Percentiles rank a stretch among this genome's conserved stretches.
phyloP scores from a whole-genome alignment of 2,329 filamentous ascomycete genomes.

The Colletotrichum gigasporum region DNA sequence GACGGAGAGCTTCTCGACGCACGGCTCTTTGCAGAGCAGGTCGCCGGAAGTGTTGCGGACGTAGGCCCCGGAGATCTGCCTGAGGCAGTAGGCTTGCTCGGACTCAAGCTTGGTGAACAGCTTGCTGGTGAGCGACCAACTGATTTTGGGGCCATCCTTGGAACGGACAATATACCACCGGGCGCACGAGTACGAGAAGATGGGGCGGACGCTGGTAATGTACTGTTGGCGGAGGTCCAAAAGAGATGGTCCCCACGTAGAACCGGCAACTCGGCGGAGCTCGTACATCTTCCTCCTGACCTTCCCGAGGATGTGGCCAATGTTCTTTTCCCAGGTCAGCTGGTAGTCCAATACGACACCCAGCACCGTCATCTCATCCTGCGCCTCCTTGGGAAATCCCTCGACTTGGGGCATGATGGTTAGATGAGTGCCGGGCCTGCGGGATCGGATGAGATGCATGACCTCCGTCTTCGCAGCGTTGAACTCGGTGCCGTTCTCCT shows the following conservation, averaged over 20 bases:
- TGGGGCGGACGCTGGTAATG: neutral
- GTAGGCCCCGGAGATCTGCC: neutral
- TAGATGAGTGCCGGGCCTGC: neutral
- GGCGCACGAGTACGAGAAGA: neutral
- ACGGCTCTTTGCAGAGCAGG: neutral
- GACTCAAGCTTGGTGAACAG: too few relatives aligned
- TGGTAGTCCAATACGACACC: neutral
- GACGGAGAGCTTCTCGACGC: neutral
- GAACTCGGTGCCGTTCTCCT: neutral
- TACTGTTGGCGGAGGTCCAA: neutral
- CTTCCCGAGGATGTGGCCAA: neutral
- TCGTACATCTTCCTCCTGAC: neutral
- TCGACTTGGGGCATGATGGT: neutral
- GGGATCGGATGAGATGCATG: neutral
- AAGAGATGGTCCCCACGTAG: neutral
- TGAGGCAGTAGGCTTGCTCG: neutral
- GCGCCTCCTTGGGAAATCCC: neutral
- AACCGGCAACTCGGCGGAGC: neutral
- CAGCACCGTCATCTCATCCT: neutral
- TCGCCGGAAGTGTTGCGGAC: neutral
- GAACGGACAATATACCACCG: neutral
- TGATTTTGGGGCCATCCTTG: neutral
- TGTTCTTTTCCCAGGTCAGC: neutral
- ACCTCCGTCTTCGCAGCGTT: neutral
- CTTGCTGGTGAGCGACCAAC: neutral